Conservation (phyloP, 768 basidiomycete genomes). For the Leccinum rimulosum region DNA sequence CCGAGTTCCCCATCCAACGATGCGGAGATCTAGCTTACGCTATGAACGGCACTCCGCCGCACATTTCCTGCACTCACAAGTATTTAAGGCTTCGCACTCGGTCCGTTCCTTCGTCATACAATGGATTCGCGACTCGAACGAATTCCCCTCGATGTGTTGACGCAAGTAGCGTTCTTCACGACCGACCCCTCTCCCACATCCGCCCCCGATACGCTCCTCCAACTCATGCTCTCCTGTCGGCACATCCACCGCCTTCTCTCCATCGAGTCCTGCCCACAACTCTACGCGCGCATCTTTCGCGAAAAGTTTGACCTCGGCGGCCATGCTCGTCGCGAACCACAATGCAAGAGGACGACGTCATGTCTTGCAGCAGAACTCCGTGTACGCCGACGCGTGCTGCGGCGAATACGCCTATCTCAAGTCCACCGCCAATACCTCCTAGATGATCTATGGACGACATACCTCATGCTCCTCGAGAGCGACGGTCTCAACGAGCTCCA, state of each 20-base stretch:
- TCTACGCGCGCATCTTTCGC: slow-evolving; percentile 56
- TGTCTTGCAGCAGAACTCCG: slow-evolving; percentile 49
- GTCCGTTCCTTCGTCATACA: slow-evolving; percentile 18
- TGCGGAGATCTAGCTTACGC: slow-evolving; percentile 35
- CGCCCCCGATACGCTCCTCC: slow-evolving; percentile 41
- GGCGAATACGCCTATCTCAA: slow-evolving; percentile 39
- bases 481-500: slow-evolving; percentile 47
- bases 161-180: slow-evolving; percentile 49
- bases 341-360: slow-evolving; percentile 37
- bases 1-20: slow-evolving; percentile 31
- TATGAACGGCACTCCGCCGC: slow-evolving; percentile 33
- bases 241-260: slow-evolving; percentile 43
- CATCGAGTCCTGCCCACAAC: slow-evolving; percentile 43
- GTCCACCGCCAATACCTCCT: slow-evolving; percentile 30
- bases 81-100: slow-evolving; percentile 24
- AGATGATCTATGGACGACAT: slow-evolving; percentile 54
- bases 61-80: slow-evolving; percentile 15
- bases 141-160: slow-evolving; percentile 56
- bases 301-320: slow-evolving; percentile 45
- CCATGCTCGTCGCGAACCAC: slow-evolving; percentile 18
- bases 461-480: slow-evolving; percentile 62
- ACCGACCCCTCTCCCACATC: slow-evolving; percentile 38
- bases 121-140: slow-evolving; percentile 49
- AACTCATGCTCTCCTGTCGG: slow-evolving; percentile 46
- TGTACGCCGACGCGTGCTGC: slow-evolving; percentile 45